A percentile compares a stretch with the other conserved stretches of the same genome.
Conservation (phyloP, 345 rosid genomes). For the Arabis hirsuta region DNA sequence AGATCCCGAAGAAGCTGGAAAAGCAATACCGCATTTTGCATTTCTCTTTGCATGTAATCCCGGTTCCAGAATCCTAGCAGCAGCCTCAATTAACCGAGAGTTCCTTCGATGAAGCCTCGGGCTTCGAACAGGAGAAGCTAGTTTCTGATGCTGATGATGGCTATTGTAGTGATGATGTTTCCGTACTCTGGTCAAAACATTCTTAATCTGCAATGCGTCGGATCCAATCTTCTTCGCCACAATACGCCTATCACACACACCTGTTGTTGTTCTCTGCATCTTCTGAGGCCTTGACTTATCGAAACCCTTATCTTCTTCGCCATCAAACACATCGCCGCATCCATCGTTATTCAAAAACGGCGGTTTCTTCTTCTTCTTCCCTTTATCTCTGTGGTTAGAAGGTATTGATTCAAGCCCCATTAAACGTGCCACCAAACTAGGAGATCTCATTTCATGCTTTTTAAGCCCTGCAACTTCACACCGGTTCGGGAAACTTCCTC, state of each 20-base stretch:
- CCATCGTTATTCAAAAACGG: slow-evolving; percentile 30
- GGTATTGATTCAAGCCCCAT: slow-evolving; percentile 98
- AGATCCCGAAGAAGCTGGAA: slow-evolving; percentile 44
- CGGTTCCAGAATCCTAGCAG: slow-evolving; percentile 85
- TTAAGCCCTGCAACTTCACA: slow-evolving; percentile 41
- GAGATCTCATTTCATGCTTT: slow-evolving; percentile 72
- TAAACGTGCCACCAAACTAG: slow-evolving; percentile 87
- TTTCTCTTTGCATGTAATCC: slow-evolving; percentile 54
- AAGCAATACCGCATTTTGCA: slow-evolving; percentile 59
- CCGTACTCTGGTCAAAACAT: slow-evolving; percentile 64
- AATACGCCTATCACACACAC: slow-evolving; percentile 55
- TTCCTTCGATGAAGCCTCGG: slow-evolving; percentile 59
- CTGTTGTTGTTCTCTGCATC: slow-evolving; percentile 71
- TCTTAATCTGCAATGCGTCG: slow-evolving; percentile 80
- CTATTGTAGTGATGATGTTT: slow-evolving; percentile 57
- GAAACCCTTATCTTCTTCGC: slow-evolving; percentile 32
- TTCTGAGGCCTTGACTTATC: slow-evolving; percentile 76
- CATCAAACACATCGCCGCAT: slow-evolving; percentile 23
- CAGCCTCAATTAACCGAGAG: slow-evolving; percentile 82
- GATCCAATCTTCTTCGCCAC: slow-evolving; percentile 74
- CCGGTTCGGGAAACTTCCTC: slow-evolving; percentile 67
- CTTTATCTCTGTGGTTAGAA: slow-evolving; percentile 57
- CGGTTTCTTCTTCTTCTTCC: slow-evolving; percentile 48
- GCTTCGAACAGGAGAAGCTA: slow-evolving; percentile 67
- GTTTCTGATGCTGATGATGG: slow-evolving; percentile 59